A percentile compares a stretch with the other conserved stretches of the same genome.
phyloP scores from a whole-genome alignment of 495 filamentous ascomycete species.

The Pseudoneurospora amorphoporcata region DNA sequence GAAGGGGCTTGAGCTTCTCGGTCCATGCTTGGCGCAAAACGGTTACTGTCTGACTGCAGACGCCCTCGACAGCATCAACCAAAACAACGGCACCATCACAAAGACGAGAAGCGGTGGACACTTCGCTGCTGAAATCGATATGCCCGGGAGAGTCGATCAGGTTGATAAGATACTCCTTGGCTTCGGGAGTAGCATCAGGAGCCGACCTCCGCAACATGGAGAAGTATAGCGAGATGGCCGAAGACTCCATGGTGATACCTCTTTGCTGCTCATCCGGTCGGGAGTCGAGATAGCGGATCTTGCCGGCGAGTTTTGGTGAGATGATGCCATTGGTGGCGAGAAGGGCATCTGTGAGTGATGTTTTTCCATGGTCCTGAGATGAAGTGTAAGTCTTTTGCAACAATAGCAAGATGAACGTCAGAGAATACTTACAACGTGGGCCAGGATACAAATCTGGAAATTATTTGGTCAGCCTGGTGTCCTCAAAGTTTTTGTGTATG shows the following conservation, averaged over 20 bases:
- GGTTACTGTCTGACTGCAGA: conserved; percentile 96
- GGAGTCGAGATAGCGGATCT: conserved; percentile 96
- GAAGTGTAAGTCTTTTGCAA: conserved; percentile 1
- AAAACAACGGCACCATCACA: conserved; percentile 93
- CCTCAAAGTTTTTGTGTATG: background rate
- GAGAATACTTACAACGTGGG: conserved; percentile 54
- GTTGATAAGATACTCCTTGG: conserved; percentile 91
- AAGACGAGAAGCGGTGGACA: conserved; percentile 87
- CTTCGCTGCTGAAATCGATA: conserved; percentile 97
- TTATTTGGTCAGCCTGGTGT: conserved; percentile 47
- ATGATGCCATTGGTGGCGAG: conserved; percentile 99
- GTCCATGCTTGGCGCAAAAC: conserved; percentile 93
- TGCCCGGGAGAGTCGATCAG: conserved; percentile 97
- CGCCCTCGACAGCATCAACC: conserved; percentile 96
- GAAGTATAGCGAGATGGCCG: conserved; percentile 94
- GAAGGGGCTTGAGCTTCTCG: conserved; percentile 85
- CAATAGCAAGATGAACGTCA: background rate
- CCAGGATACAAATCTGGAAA: conserved; percentile 84
- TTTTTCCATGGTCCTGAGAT: conserved; percentile 86
- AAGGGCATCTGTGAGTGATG: conserved; percentile 89
- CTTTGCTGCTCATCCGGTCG: conserved; percentile 93
- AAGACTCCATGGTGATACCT: conserved; percentile 99
- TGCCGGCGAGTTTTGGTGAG: conserved; percentile 91
- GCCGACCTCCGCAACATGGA: conserved; percentile 64
- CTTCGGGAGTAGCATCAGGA: conserved; percentile 56